Evolutionary conservation across 306 rosid species (phyloP), one percentile per base, ranked within the genome.

Genomic region (Cicer pinnatifidum): DNA sequence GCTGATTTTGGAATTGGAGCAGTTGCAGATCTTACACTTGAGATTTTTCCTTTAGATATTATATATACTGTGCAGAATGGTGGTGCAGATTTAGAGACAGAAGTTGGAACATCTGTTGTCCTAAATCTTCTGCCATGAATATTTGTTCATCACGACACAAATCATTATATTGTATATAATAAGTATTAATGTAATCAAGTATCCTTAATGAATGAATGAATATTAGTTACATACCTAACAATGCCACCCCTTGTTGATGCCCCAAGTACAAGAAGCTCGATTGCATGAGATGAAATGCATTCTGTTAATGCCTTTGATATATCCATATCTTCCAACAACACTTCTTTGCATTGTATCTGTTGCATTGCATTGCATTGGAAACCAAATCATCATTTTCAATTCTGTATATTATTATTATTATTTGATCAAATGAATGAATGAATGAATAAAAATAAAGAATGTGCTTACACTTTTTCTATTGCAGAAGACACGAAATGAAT

Each of bases 251-350:
- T 88, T 54, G 93, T 76, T 47, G 93, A 35, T n/a, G 89, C 85
- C 35, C 97, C 98, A 5, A 93, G 85, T 1, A 93, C 97, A 52
- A 93, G 50, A 86, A 85, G 63, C 82, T 89, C 97, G 15, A 91
- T 78, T 16, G 77, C 38, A 56, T 87, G 16, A 7, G 56, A 0
- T 7, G 78, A 5, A 64, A 85, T 73, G 28, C 84, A 70, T 17
- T 86, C 91, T 56, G 69, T 35, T 65, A 93, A 59, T 60, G 94
- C 88, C 82, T 79, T 93, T 1, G 89, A 10, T 71, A 91, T 70
- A 13, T 93, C 94, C 12, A 7, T 3, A 4, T 82, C 97, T 47
- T 88, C 94, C 46, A 91, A 28, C 69, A 88, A 65, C 19, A 91
- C 61, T 81, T 91, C 98, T 41, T 48, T 78, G 85, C 97, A 91